phyloP scores from a whole-genome alignment of 140 eudicot species.

The Erigeron philadelphicus region DNA sequence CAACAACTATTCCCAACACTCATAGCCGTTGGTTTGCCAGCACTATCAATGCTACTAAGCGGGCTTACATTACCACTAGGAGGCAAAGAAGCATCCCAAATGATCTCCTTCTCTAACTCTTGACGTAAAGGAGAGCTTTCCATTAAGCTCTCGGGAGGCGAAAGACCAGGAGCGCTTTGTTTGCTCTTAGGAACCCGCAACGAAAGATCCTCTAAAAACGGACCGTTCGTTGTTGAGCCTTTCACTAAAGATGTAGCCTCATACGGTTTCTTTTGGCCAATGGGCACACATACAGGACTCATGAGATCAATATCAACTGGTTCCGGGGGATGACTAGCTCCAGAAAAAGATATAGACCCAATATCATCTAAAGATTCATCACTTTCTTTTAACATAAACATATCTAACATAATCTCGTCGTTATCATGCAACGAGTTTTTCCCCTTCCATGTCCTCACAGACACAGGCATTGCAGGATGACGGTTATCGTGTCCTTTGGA shows the following conservation, averaged over 20 bases:
- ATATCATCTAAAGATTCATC: slow-evolving; percentile 56
- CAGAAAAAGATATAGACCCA: slow-evolving; percentile 60
- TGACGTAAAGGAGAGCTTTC: slow-evolving; percentile 36
- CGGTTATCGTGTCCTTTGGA: slow-evolving; percentile 16
- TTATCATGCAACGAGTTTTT: slow-evolving; percentile 36
- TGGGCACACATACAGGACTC: slow-evolving; percentile 70
- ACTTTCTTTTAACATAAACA: slow-evolving; percentile 39
- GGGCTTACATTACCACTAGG: slow-evolving; percentile 96
- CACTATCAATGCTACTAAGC: slow-evolving; percentile 52
- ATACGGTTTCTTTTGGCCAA: slow-evolving; percentile 42
- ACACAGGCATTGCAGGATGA: slow-evolving; percentile 26
- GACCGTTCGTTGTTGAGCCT: slow-evolving; percentile 53
- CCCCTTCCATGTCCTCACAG: slow-evolving; percentile 49
- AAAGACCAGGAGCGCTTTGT: background rate
- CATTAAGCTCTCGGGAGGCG: slow-evolving; percentile 40
- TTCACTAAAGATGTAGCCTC: slow-evolving; percentile 43
- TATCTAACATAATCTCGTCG: slow-evolving; percentile 52
- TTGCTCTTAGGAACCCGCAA: slow-evolving; percentile 33
- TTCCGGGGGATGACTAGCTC: slow-evolving; percentile 87
- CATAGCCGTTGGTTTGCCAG: slow-evolving; percentile 24
- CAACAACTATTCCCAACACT: slow-evolving; percentile 37
- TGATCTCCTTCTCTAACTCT: slow-evolving; percentile 66
- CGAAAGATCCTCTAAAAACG: slow-evolving; percentile 60
- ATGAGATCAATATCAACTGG: slow-evolving; percentile 59
- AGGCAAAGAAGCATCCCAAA: slow-evolving; percentile 89